Evolutionary conservation across 495 filamentous ascomycete species (phyloP), one percentile per base, ranked within the genome.

Genomic region (Penicillium canescens): DNA sequence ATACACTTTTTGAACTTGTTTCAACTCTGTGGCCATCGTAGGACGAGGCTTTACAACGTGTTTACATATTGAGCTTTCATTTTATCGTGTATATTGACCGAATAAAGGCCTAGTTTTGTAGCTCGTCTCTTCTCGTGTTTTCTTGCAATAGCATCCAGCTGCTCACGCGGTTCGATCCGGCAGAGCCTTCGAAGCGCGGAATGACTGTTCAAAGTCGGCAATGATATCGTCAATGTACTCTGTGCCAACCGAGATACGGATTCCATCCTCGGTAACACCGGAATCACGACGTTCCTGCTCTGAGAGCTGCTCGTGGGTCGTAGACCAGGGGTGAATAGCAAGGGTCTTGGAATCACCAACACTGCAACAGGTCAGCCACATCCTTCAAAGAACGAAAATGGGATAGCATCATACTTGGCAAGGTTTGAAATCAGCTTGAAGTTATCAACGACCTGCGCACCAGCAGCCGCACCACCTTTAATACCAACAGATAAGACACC

Each of bases 151-250:
- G 6, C 41, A 28, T 28, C 18, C 14, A 16, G 11, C 8, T 1
- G 3, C 4, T 52, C 23, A 58, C 26, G 48, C 50, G 40, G 57
- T 61, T 20, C 60, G 60, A 20, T 62, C 60, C 12, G 57, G 54
- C 21, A 61, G 40, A 44, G 74, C 67, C 52, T 70, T 63, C n/a
- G 70, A 74, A 13, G 81, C 79, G 61, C 80, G 75, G 73, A 98
- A 96, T 0, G 91, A 88, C 72, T 98, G 95, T 63, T 91, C 86
- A 65, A 98, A 98, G 72, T 98, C 94, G 45, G 84, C 87, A 66
- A 98, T 93, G 61, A 98, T 98, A 66, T 98, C 94, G 74, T 97
- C 92, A 62, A 98, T 96, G 70, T 98, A 91, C 77, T 98, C 94
- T 0, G 87, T 96, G 42, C 94, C 94, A 56, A 98, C 92, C 0